Conservation (phyloP, 306 rosid species). For the Dryas alaskensis region DNA sequence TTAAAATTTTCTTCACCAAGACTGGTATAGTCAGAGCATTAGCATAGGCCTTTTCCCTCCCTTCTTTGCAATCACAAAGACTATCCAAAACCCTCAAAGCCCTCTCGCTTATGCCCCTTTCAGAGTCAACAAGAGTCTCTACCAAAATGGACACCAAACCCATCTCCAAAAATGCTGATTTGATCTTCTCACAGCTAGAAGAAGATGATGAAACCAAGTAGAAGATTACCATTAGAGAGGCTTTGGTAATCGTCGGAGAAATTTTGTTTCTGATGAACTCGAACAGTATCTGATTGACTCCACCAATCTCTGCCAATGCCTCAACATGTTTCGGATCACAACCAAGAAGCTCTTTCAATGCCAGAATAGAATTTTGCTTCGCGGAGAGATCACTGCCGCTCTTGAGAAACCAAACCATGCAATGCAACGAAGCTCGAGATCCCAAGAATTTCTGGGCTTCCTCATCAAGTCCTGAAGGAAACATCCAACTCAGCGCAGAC, state of each 20-base stretch:
- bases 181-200: conserved; percentile 25
- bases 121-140: conserved; percentile 55
- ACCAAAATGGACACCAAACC: conserved; percentile 47
- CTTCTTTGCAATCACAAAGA: conserved; percentile 39
- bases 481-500: conserved; percentile 61
- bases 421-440: conserved; percentile 47
- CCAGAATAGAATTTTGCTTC: conserved; percentile 52
- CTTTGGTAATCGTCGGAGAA: conserved; percentile 46
- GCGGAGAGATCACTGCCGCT: conserved; percentile 40
- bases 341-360: conserved; percentile 52
- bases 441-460: conserved; percentile 51
- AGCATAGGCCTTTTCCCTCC: conserved; percentile 42
- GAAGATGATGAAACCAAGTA: conserved; percentile 41
- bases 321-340: conserved; percentile 37
- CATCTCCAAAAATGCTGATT: conserved; percentile 35
- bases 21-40: conserved; percentile 59
- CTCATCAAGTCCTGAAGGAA: conserved; percentile 33
- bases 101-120: conserved; percentile 45
- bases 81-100: conserved; percentile 50
- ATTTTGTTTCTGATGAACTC: conserved; percentile 44
- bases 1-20: conserved; percentile 64
- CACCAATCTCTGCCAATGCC: conserved; percentile 43
- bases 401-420: conserved; percentile 60
- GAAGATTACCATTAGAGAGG: conserved; percentile 44
- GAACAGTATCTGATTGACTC: conserved; percentile 42